Base-by-base conservation (phyloP, 345 rosid species). In the Gossypium longicalyx region DNA sequence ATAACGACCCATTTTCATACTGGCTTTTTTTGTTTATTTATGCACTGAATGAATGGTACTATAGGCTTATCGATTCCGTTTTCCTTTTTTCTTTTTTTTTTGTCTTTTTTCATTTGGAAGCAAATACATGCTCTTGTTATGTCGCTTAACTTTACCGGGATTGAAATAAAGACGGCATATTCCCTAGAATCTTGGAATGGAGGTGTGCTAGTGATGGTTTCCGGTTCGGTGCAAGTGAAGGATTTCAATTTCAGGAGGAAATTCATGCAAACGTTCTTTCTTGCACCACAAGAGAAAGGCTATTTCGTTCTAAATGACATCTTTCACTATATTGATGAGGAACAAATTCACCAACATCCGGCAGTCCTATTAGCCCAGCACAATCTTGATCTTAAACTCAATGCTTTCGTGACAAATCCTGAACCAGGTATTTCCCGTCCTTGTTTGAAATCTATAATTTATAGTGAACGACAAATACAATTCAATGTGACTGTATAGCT, bases 211-310 rank as follows among this genome's bases (percentile, higher is more conserved):
- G 91, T 90, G 69, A 85, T 86, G 90, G 88, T 90, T 59, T 87
- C 93, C 15, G 96, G 96, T 58, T 85, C 88, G 27, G 83, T 90
- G 76, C 88, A 79, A 70, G 82, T 77, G 62, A 87, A 84, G 77
- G 84, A 86, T 70, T 80, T 85, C 80, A 78, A 62, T 70, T 79
- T 59, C 54, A 83, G 86, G 83, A 87, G 91, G 77, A 86, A 85
- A 79, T 90, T 90, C 76, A 82, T 89, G 71, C 85, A 89, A 82
- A 86, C 89, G 0, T 90, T 90, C 78, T 90, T 89, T 78, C 88
- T 90, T 75, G 93, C 93, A 65, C 93, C 96, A 51, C 96, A 90
- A 72, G 90, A 87, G 80, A 89, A 81, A 75, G 93, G 93, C 29
- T 89, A 77, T 74, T 90, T 85, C 80, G 86, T 90, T 78, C 89